These are phyloP conservation scores for Chalciporus pseudorubinellus DNA, from an alignment of 768 basidiomycete species.

Conservation along the genomic window DNA sequence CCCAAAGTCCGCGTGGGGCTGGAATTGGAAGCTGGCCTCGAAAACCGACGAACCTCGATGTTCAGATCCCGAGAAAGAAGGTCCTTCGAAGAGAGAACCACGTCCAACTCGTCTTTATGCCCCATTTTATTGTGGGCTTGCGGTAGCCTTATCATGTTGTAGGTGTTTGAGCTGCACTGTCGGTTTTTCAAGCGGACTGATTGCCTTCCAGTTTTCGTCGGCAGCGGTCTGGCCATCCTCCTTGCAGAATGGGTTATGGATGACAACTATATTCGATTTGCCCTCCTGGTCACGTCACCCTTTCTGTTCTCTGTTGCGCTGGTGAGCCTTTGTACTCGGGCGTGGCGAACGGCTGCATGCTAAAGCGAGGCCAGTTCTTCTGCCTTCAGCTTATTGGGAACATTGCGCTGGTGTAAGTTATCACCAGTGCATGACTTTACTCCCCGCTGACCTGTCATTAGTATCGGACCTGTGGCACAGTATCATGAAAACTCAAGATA, in stretches of 20 bases:
- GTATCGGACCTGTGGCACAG: conserved; percentile 81
- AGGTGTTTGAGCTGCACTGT: conserved; percentile 23
- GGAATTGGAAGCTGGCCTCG: conserved; percentile 44
- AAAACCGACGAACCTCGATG: conserved; percentile 20
- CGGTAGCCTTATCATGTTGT: conserved; percentile 63
- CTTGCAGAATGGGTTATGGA: conserved; percentile 74
- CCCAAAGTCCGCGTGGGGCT: conserved; percentile 25
- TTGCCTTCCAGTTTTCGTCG: conserved; percentile 60
- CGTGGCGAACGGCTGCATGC: not conserved
- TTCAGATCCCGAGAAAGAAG: conserved; percentile 51
- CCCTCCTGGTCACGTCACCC: conserved; percentile 59
- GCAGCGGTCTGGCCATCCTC: conserved; percentile 54
- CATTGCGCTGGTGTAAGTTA: conserved; percentile 52
- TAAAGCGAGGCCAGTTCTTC: conserved; percentile 56
- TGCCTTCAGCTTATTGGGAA: conserved; percentile 65
- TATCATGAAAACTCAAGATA: conserved; percentile 82
- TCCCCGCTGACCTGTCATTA: conserved; percentile 23
- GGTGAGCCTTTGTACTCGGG: conserved; percentile 37
- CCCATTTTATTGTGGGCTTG: conserved; percentile 69
- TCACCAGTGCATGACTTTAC: not conserved
- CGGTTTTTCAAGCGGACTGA: conserved; percentile 6
- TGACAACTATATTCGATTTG: conserved; percentile 56
- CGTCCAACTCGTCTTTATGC: conserved; percentile 66
- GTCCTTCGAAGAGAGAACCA: conserved; percentile 18
- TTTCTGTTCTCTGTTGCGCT: conserved; percentile 74